These are phyloP conservation scores for Coccomyxa sp. DNA, from an alignment of 139 green algal genomes.

Conservation along the genomic window DNA sequence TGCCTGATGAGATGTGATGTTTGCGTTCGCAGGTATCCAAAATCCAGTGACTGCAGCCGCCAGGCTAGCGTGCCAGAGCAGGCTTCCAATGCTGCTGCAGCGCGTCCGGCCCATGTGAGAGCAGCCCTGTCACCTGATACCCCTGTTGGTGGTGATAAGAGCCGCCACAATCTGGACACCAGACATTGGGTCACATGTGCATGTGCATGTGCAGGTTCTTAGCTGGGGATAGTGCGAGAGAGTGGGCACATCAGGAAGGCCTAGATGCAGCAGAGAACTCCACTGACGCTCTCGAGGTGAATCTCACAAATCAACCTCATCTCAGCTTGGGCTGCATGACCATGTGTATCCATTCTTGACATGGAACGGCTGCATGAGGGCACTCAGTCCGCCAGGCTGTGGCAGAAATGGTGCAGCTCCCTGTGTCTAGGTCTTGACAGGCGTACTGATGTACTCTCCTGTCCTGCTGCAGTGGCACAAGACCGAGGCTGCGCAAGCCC, in stretches of 20 bases:
- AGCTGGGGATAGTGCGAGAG: constrained; percentile 50
- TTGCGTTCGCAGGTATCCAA: constrained; percentile 43
- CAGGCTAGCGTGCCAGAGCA: constrained; percentile 41
- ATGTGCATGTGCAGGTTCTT: constrained; percentile 56
- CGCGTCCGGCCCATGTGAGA: constrained; percentile 72
- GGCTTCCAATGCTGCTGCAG: constrained; percentile 53
- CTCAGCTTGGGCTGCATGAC: not conserved
- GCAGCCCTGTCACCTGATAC: not conserved
- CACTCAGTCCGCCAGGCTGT: not conserved
- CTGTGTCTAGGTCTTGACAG: not conserved
- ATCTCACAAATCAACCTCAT: not conserved
- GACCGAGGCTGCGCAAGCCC: too few species aligned
- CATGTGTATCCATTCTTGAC: not conserved
- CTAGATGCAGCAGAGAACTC: constrained; percentile 25
- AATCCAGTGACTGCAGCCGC: constrained; percentile 54
- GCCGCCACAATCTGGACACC: not conserved
- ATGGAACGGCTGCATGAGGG: not conserved
- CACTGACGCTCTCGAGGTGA: constrained; percentile 10
- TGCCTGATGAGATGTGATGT: not conserved
- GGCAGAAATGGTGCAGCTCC: not conserved
- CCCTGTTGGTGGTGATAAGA: not conserved
- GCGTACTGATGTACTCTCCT: too few species aligned
- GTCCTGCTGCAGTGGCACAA: too few species aligned
- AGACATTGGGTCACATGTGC: not conserved
- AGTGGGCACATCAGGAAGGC: constrained; percentile 49